A percentile compares a stretch with the other conserved stretches of the same genome.
Conservation (phyloP, 2,329 filamentous ascomycete species). For the Dothideomycetes sp. region DNA sequence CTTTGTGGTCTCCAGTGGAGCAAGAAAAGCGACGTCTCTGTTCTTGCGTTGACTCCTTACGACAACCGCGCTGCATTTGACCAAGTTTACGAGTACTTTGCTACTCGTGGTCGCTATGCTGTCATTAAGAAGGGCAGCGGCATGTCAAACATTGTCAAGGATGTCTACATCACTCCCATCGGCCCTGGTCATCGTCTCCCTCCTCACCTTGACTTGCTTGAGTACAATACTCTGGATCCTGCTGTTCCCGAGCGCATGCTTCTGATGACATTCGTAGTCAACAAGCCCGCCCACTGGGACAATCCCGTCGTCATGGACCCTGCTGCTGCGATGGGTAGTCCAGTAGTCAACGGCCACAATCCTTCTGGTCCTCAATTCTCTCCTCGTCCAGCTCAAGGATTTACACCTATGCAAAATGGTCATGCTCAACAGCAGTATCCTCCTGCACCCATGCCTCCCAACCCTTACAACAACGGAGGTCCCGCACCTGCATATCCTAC, state of each 20-base stretch:
- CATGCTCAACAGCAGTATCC: constrained; percentile 14
- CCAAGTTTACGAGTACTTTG: constrained; percentile 79
- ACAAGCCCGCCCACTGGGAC: constrained; percentile 28
- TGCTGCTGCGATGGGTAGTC: constrained; percentile 11
- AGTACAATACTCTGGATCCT: constrained; percentile 69
- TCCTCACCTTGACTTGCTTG: constrained; percentile 81
- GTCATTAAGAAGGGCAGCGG: constrained; percentile 67
- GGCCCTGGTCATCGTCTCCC: constrained; percentile 62
- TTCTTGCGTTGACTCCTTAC: constrained; percentile 60
- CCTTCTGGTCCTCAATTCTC: constrained; percentile 31
- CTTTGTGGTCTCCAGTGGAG: constrained; percentile 79
- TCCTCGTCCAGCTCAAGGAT: constrained; percentile 26
- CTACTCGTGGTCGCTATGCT: constrained; percentile 71
- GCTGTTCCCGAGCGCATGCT: constrained; percentile 66
- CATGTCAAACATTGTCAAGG: constrained; percentile 55
- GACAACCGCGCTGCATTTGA: constrained; percentile 58
- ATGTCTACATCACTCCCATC: constrained; percentile 85
- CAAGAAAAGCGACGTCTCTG: constrained; percentile 71
- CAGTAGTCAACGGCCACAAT: constrained; percentile 23
- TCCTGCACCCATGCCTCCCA: constrained; percentile 28
- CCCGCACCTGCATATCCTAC: constrained; percentile 25
- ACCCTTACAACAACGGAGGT: constrained; percentile 31
- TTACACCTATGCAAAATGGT: constrained; percentile 15
- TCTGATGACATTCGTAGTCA: constrained; percentile 73
- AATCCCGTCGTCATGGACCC: constrained; percentile 15